A percentile compares a stretch with the other conserved stretches of the same genome.
phyloP scores from a whole-genome alignment of 2,329 filamentous ascomycete species.

The Alternaria viburni region DNA sequence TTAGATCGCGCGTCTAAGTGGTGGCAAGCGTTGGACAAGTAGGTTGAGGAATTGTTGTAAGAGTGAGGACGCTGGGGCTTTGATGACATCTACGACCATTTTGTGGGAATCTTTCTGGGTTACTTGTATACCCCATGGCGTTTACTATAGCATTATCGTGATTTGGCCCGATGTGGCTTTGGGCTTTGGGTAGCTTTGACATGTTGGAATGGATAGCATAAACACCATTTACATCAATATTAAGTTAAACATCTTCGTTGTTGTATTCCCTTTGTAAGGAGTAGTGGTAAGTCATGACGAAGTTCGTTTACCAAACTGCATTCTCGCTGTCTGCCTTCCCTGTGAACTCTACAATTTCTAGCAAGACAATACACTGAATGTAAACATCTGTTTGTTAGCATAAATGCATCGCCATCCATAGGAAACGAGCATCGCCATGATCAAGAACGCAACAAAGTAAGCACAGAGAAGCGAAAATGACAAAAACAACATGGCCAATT shows the following conservation, averaged over 20 bases:
- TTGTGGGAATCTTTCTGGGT: not conserved
- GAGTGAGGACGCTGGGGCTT: not conserved
- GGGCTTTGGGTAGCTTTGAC: not conserved
- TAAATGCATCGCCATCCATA: not conserved
- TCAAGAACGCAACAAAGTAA: not conserved
- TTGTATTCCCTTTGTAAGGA: not conserved
- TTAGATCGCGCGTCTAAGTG: conserved; percentile 39
- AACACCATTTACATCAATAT: not conserved
- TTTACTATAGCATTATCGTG: not conserved
- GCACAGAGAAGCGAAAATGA: not conserved
- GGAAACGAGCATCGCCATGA: not conserved
- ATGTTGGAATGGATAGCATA: not conserved
- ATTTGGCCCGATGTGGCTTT: not conserved
- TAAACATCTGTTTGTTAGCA: not conserved
- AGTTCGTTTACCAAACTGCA: not conserved
- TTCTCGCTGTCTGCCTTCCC: not conserved
- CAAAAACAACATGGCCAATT: not conserved
- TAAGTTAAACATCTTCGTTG: not conserved
- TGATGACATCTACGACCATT: conserved; percentile 20
- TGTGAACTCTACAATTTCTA: not conserved
- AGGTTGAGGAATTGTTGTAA: not conserved
- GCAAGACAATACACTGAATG: not conserved
- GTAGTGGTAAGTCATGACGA: not conserved
- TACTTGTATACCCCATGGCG: not conserved
- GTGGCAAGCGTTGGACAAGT: not conserved